These are phyloP conservation scores for Pseudonitzschia delicatissima DNA, from an alignment of 108 stramenopile genomes.

Conservation along the genomic window DNA sequence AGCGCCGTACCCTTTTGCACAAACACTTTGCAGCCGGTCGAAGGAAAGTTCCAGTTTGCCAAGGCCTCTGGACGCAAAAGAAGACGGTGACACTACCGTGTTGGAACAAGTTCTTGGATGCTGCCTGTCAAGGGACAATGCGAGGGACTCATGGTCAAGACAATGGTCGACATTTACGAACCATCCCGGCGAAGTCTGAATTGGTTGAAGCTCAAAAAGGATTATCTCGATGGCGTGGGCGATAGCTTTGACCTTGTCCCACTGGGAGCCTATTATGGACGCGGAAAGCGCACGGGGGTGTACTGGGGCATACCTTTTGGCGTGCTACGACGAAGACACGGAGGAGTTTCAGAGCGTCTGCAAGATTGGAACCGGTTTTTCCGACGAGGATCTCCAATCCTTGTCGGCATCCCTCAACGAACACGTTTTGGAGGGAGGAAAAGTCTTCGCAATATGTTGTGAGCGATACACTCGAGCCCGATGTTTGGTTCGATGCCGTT, in stretches of 20 bases:
- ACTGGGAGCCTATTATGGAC: slow-evolving; percentile 95
- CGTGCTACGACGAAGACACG: slow-evolving; percentile 94
- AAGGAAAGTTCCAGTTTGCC: slow-evolving; percentile 92
- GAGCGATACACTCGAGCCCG: slow-evolving; percentile 79
- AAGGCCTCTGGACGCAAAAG: slow-evolving; percentile 36
- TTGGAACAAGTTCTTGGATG: slow-evolving; percentile 93
- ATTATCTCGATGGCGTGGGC: slow-evolving; percentile 98
- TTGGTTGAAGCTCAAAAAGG: slow-evolving; percentile 99
- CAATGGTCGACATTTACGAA: slow-evolving; percentile 90
- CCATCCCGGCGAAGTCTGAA: slow-evolving; percentile 95
- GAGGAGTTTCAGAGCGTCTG: slow-evolving; percentile 98
- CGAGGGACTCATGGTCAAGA: slow-evolving; percentile 99
- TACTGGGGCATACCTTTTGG: slow-evolving; percentile 98
- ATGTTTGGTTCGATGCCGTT: slow-evolving; percentile 96
- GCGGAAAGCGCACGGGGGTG: slow-evolving; percentile 92
- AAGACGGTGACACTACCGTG: slow-evolving; percentile 76
- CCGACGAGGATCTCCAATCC: slow-evolving; percentile 90
- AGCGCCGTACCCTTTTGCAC: slow-evolving; percentile 81
- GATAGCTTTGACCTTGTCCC: slow-evolving; percentile 99
- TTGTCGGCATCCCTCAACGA: slow-evolving; percentile 76
- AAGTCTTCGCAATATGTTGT: slow-evolving; percentile 86
- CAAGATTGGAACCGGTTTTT: slow-evolving; percentile 99
- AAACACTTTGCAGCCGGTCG: slow-evolving; percentile 77
- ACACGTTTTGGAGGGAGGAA: slow-evolving; percentile 45
- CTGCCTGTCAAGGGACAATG: slow-evolving; percentile 97